phyloP scores from a whole-genome alignment of 495 filamentous ascomycete species.

The Pseudevernia furfuracea region DNA sequence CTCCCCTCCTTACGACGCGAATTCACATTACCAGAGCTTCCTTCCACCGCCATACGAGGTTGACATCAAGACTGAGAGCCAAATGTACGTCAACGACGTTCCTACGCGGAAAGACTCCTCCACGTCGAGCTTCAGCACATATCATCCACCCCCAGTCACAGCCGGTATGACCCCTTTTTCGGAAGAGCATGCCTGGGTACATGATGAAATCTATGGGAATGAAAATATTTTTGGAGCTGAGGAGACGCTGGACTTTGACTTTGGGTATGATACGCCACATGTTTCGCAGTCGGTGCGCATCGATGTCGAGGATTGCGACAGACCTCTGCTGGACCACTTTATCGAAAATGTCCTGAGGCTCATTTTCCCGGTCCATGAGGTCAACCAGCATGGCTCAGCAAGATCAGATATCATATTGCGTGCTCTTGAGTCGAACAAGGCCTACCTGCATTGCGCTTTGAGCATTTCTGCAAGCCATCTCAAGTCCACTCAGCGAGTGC shows the following conservation, averaged over 20 bases:
- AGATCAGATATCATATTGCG: slow-evolving; percentile 74
- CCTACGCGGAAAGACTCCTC: slow-evolving; percentile 75
- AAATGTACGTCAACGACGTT: slow-evolving; percentile 89
- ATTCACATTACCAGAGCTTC: slow-evolving; percentile 43
- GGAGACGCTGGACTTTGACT: slow-evolving; percentile 61
- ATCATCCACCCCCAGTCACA: slow-evolving; percentile 64
- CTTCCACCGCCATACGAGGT: slow-evolving; percentile 70
- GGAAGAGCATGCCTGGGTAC: slow-evolving; percentile 62
- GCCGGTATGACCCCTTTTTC: slow-evolving; percentile 56
- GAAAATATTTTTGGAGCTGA: slow-evolving; percentile 39
- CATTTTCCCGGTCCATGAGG: slow-evolving; percentile 86
- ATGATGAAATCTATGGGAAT: slow-evolving; percentile 62
- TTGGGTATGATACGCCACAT: slow-evolving; percentile 56
- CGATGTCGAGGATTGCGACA: slow-evolving; percentile 82
- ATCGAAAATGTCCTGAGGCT: slow-evolving; percentile 76
- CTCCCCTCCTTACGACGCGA: slow-evolving; percentile 33
- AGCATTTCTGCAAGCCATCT: slow-evolving; percentile 93
- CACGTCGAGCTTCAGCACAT: slow-evolving; percentile 80
- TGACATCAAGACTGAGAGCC: slow-evolving; percentile 89
- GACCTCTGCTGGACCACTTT: slow-evolving; percentile 84
- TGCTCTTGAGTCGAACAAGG: slow-evolving; percentile 81
- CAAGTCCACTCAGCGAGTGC: slow-evolving; percentile 63
- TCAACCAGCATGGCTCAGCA: slow-evolving; percentile 72
- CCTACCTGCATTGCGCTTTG: slow-evolving; percentile 90
- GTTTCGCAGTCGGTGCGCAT: slow-evolving; percentile 59